Conservation (phyloP, 2,329 filamentous ascomycete genomes). For the Capronia epimyces region DNA sequence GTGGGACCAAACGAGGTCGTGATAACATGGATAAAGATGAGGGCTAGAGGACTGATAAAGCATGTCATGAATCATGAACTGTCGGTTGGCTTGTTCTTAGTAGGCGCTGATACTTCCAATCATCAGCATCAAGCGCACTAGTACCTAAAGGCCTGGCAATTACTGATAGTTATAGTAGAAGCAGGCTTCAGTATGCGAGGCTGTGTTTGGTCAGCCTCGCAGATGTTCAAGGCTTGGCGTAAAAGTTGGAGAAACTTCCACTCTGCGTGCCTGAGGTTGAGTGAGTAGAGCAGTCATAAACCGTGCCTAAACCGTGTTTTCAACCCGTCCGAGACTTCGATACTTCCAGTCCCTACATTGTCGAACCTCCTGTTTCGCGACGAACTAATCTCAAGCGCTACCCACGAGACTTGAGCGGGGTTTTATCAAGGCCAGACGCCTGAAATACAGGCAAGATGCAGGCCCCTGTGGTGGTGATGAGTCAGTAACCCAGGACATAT, state of each 20-base stretch:
- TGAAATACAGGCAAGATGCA: conserved; percentile 52
- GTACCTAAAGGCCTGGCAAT: too few species aligned
- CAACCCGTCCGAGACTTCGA: not conserved
- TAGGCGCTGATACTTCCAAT: not conserved
- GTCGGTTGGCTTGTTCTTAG: not conserved
- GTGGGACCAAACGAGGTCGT: conserved; percentile 46
- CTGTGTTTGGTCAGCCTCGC: not conserved
- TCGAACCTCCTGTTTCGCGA: not conserved
- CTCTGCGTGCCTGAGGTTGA: not conserved
- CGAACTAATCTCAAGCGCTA: not conserved
- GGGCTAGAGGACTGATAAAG: conserved; percentile 42
- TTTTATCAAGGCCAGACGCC: not conserved
- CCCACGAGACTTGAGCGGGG: not conserved
- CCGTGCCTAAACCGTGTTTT: not conserved
- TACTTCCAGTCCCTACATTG: not conserved
- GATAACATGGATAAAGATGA: conserved; percentile 73
- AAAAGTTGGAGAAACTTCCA: conserved; percentile 10
- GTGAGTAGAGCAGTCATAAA: not conserved
- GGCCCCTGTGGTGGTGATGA: conserved; percentile 71
- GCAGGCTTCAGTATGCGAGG: not conserved
- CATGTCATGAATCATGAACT: not conserved
- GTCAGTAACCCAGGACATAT: too few species aligned
- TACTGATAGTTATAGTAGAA: too few species aligned
- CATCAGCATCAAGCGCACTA: too few species aligned
- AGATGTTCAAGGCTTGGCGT: conserved; percentile 1